phyloP scores from a whole-genome alignment of 768 basidiomycete genomes.

The Suillus hirtellus region DNA sequence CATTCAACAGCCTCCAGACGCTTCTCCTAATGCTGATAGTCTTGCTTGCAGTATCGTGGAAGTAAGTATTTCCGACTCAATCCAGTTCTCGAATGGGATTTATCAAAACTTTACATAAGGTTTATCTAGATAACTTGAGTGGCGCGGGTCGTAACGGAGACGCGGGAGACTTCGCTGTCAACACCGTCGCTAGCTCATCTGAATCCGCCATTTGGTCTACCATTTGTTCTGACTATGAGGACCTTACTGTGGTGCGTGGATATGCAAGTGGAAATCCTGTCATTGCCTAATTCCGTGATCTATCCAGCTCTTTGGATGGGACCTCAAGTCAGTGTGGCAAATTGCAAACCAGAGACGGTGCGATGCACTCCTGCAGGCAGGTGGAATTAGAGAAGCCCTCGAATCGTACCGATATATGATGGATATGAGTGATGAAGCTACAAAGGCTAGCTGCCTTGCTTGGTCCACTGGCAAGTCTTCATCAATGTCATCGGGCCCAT shows the following conservation, averaged over 20 bases:
- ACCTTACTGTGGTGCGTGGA: not conserved
- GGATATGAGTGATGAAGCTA: not conserved
- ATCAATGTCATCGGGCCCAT: not conserved
- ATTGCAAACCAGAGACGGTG: not conserved
- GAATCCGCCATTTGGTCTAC: not conserved
- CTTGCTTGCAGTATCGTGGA: not conserved
- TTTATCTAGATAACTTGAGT: not conserved
- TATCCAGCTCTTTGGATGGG: not conserved
- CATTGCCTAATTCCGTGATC: not conserved
- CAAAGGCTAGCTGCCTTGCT: not conserved
- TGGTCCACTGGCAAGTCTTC: not conserved
- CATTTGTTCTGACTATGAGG: not conserved
- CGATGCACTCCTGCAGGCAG: not conserved
- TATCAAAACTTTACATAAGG: too few species aligned
- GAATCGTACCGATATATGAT: not conserved
- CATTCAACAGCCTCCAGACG: not conserved
- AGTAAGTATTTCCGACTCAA: not conserved
- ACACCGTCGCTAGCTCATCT: not conserved
- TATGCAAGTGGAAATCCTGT: not conserved
- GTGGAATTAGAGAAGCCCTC: not conserved
- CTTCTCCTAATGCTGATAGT: not conserved
- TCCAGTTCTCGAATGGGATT: too few species aligned
- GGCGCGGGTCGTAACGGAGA: not conserved
- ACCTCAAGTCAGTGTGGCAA: not conserved
- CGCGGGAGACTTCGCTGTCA: not conserved